These are phyloP conservation scores for Termitomyces sp. DNA, from an alignment of 768 basidiomycete genomes.

Conservation along the genomic window DNA sequence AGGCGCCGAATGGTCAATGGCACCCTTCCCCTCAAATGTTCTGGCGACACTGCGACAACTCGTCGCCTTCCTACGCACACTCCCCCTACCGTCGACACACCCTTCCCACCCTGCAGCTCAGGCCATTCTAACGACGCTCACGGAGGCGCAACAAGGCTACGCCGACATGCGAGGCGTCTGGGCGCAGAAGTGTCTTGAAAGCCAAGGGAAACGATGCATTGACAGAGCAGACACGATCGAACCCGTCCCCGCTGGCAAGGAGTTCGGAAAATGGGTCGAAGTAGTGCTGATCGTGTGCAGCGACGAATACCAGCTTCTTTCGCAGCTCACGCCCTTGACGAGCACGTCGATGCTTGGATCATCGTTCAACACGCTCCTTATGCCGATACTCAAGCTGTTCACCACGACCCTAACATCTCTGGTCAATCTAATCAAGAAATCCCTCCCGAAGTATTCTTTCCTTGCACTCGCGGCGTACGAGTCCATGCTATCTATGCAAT, in stretches of 20 bases:
- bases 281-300: conserved; percentile 63
- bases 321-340: conserved; percentile 60
- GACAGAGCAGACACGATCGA: conserved; percentile 71
- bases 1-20: conserved; percentile 49
- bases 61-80: conserved; percentile 62
- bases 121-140: conserved; percentile 58
- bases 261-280: conserved; percentile 71
- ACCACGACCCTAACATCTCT: conserved; percentile 61
- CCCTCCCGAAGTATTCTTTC: conserved; percentile 75
- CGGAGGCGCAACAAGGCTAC: conserved; percentile 77
- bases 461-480: conserved; percentile 74
- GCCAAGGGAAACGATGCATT: conserved; percentile 62
- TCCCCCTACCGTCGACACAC: conserved; percentile 76
- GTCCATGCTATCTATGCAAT: conserved; percentile 50
- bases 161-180: conserved; percentile 85
- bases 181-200: conserved; percentile 72
- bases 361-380: conserved; percentile 59
- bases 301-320: conserved; percentile 63
- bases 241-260: conserved; percentile 59
- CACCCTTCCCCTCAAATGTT: conserved; percentile 52
- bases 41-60: conserved; percentile 57
- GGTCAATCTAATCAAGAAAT: conserved; percentile 64
- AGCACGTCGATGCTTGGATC: conserved; percentile 45
- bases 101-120: conserved; percentile 78
- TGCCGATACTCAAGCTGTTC: conserved; percentile 64